Conservation (phyloP, 257 asterid genomes). For the Ajuga chamaepitys region DNA sequence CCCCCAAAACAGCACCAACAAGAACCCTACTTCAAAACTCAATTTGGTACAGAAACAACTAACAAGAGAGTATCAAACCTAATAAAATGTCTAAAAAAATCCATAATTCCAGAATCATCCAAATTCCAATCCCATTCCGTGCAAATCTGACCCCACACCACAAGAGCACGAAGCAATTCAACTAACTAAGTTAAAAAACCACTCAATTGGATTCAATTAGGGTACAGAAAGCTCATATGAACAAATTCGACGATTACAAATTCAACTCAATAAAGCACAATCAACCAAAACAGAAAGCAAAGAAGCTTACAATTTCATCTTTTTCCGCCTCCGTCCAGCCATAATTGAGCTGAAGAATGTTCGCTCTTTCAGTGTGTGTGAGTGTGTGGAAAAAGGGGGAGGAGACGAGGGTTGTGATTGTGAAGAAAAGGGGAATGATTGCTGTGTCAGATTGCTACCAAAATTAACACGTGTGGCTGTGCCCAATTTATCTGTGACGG, state of each 20-base stretch:
- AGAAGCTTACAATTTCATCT: constrained; percentile 40
- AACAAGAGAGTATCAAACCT: not conserved
- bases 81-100: not conserved
- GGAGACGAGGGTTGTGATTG: constrained; percentile 11
- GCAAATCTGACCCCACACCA: constrained; percentile 15
- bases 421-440: constrained; percentile 20
- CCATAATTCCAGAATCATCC: not conserved
- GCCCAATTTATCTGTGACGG: constrained; percentile 13
- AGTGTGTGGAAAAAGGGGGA: not conserved
- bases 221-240: not conserved
- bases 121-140: constrained; percentile 7
- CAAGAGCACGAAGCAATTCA: not conserved
- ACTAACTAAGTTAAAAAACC: not conserved
- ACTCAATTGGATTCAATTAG: not conserved
- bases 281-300: not conserved
- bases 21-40: constrained; percentile 10
- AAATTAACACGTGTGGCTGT: constrained; percentile 30
- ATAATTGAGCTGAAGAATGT: constrained; percentile 11
- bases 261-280: not conserved
- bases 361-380: not conserved
- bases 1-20: not conserved
- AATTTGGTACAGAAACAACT: not conserved
- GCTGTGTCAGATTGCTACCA: constrained; percentile 29
- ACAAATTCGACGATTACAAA: not conserved
- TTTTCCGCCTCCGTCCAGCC: constrained; percentile 50